Percentiles rank a stretch among this genome's conserved stretches.
Evolutionary conservation across 805 yeast genomes (phyloP).

Genomic region (Cyberlindnera veronae): DNA sequence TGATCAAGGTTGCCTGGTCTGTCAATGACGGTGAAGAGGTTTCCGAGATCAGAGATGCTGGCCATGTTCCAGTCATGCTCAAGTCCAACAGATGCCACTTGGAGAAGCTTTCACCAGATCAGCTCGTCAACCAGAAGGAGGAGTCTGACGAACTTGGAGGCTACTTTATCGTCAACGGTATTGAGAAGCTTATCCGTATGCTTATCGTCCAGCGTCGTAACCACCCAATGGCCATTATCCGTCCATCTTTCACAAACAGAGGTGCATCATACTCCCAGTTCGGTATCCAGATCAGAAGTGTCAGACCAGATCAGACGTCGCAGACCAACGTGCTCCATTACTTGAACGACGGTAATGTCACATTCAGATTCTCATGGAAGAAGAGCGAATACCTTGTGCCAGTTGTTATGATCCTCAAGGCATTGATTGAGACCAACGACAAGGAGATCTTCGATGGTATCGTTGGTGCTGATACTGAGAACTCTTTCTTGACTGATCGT

Average conservation of each 20-base stretch:
- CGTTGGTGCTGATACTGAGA: slow-evolving; percentile 80
- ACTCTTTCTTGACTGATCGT: slow-evolving; percentile 97
- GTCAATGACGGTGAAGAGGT: slow-evolving; percentile 86
- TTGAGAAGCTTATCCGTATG: slow-evolving; percentile 95
- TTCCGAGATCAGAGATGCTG: slow-evolving; percentile 83
- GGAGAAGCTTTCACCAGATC: slow-evolving; percentile 75
- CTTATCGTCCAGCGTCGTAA: slow-evolving; percentile 96
- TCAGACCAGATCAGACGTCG: slow-evolving; percentile 95
- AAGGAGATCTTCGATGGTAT: slow-evolving; percentile 95
- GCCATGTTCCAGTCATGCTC: slow-evolving; percentile 88
- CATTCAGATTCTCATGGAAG: slow-evolving; percentile 95
- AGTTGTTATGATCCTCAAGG: slow-evolving; percentile 87
- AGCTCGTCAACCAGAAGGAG: slow-evolving; percentile 74
- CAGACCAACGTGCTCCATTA: slow-evolving; percentile 97
- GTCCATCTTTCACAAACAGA: slow-evolving; percentile 92
- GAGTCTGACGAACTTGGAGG: slow-evolving; percentile 97
- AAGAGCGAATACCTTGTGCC: slow-evolving; percentile 95
- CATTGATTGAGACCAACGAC: slow-evolving; percentile 85
- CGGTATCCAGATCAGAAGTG: slow-evolving; percentile 93
- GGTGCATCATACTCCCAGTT: slow-evolving; percentile 85
- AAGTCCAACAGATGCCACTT: slow-evolving; percentile 89
- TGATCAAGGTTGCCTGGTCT: slow-evolving; percentile 78
- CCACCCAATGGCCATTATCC: slow-evolving; percentile 95
- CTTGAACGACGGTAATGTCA: slow-evolving; percentile 91
- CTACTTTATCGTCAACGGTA: slow-evolving; percentile 90